phyloP scores from a whole-genome alignment of 495 filamentous ascomycete genomes.

The Aspergillus kassunensis region DNA sequence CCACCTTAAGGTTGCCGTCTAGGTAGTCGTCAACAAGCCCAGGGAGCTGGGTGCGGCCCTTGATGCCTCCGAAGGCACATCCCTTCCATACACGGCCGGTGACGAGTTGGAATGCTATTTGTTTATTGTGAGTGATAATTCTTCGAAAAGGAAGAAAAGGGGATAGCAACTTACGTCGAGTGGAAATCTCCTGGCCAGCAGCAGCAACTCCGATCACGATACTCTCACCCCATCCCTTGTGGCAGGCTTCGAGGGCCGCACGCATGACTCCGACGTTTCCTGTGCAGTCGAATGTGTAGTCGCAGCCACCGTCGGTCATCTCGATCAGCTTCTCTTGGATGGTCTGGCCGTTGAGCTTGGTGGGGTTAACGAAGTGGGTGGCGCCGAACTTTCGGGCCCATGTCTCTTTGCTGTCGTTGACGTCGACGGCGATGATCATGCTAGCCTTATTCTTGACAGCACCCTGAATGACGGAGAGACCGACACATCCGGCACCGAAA shows the following conservation, averaged over 20 bases:
- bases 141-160: neutral
- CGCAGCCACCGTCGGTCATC: slow-evolving; percentile 98
- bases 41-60: slow-evolving; percentile 89
- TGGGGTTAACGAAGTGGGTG: slow-evolving; percentile 95
- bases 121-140: slow-evolving; percentile 6
- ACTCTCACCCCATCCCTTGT: slow-evolving; percentile 98
- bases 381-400: slow-evolving; percentile 94
- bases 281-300: slow-evolving; percentile 99
- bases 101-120: slow-evolving; percentile 91
- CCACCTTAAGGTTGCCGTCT: slow-evolving; percentile 87
- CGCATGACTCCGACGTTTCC: slow-evolving; percentile 97
- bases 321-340: slow-evolving; percentile 90
- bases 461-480: slow-evolving; percentile 90
- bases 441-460: slow-evolving; percentile 81
- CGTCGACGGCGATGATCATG: slow-evolving; percentile 93
- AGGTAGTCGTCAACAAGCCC: slow-evolving; percentile 89
- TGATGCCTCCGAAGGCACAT: slow-evolving; percentile 96
- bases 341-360: slow-evolving; percentile 66
- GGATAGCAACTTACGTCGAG: slow-evolving; percentile 68
- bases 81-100: slow-evolving; percentile 97
- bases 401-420: slow-evolving; percentile 87
- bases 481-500: slow-evolving; percentile 95
- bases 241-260: slow-evolving; percentile 92
- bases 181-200: slow-evolving; percentile 94
- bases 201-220: slow-evolving; percentile 98